These are phyloP conservation scores for Pythium phragmiticola DNA, from an alignment of 352 stramenopile genomes.

Conservation along the genomic window DNA sequence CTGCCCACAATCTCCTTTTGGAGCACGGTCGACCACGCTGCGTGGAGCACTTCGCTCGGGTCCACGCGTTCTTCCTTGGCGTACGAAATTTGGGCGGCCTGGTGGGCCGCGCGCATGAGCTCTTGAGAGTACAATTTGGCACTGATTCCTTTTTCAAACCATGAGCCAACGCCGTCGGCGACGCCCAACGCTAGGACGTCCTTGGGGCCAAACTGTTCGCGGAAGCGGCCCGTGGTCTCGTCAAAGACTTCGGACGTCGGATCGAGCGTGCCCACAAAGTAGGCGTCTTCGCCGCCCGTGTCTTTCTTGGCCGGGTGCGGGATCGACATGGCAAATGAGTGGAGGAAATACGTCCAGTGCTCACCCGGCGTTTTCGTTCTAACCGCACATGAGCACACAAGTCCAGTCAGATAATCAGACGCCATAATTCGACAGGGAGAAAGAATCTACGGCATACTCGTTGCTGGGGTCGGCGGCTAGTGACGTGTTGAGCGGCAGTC, in stretches of 20 bases:
- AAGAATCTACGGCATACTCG: conserved; percentile 26
- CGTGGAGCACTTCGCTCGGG: conserved; percentile 62
- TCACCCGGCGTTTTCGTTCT: conserved; percentile 18
- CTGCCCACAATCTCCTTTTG: conserved; percentile 92
- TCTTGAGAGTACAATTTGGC: conserved; percentile 66
- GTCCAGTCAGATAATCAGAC: neutral
- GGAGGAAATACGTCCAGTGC: conserved; percentile 62
- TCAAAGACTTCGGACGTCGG: conserved; percentile 29
- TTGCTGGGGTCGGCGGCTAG: conserved; percentile 22
- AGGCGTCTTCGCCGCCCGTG: conserved; percentile 90
- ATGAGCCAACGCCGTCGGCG: conserved; percentile 95
- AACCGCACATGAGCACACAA: neutral
- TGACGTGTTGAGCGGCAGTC: conserved; percentile 71
- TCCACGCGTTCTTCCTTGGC: conserved; percentile 61
- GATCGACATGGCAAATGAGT: conserved; percentile 75
- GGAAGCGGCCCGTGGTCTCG: conserved; percentile 29
- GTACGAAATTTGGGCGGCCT: conserved; percentile 61
- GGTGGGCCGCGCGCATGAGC: conserved; percentile 75
- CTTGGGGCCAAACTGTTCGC: conserved; percentile 49
- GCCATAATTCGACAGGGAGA: neutral
- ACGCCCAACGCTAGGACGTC: conserved; percentile 92
- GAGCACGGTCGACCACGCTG: conserved; percentile 75
- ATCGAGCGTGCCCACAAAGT: conserved; percentile 86
- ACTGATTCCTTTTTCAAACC: conserved; percentile 93
- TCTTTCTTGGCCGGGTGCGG: conserved; percentile 72